Evolutionary conservation across 2,329 filamentous ascomycete genomes (phyloP).

Genomic region (Dothideomycetes sp.): DNA sequence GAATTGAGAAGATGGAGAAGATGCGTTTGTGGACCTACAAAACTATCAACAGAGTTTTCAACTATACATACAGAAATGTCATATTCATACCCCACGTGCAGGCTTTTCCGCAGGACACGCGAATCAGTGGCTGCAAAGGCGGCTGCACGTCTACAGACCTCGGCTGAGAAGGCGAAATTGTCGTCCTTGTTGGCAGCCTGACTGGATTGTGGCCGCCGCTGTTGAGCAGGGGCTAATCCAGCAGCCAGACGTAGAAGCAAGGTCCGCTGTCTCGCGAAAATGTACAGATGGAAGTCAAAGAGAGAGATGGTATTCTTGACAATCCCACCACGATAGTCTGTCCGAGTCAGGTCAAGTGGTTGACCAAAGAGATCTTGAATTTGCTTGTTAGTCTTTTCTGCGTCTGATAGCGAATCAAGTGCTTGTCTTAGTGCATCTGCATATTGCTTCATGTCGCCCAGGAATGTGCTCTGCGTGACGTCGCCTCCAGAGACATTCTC

Average conservation of each 20-base stretch:
- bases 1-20: conserved; percentile 5
- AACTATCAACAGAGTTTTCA: conserved; percentile 13
- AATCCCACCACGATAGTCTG: conserved; percentile 84
- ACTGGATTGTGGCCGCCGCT: conserved; percentile 1
- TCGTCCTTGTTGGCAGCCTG: conserved; percentile 33
- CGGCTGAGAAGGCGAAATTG: conserved; percentile 68
- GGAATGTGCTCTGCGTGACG: conserved; percentile 22
- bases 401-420: neutral
- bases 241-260: conserved; percentile 65
- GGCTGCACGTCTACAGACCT: conserved; percentile 72
- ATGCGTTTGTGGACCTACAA: conserved; percentile 21
- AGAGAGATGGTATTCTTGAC: conserved; percentile 89
- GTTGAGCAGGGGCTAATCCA: conserved; percentile 7
- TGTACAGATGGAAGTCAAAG: conserved; percentile 89
- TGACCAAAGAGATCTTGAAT: conserved; percentile 16
- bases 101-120: conserved; percentile 67
- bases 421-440: conserved; percentile 7
- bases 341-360: conserved; percentile 37
- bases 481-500: conserved; percentile 56
- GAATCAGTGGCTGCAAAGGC: conserved; percentile 76
- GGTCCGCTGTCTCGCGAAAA: conserved; percentile 80
- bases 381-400: conserved; percentile 1
- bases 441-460: conserved; percentile 7
- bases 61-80: neutral
- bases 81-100: conserved; percentile 50